A percentile compares a stretch with the other conserved stretches of the same genome.
phyloP scores from a whole-genome alignment of 306 rosid species.

The Cicer cuneatum region DNA sequence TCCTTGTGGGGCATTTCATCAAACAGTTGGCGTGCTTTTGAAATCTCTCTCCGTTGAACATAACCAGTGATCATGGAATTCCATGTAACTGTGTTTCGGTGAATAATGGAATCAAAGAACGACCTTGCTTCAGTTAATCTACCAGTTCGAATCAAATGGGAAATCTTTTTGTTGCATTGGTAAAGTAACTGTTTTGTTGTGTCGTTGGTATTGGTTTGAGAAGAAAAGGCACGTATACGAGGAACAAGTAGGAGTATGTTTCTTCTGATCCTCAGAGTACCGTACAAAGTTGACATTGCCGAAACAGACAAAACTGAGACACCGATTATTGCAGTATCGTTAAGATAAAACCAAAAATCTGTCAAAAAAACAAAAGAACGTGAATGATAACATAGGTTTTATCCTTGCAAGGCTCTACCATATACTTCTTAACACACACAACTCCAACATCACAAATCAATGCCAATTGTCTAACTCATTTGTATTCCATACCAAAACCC shows the following conservation, averaged over 20 bases:
- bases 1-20: conserved; percentile 54
- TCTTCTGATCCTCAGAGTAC: conserved; percentile 20
- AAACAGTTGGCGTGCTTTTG: conserved; percentile 52
- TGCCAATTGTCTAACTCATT: too few species aligned
- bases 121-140: conserved; percentile 49
- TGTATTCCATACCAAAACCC: too few species aligned
- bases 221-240: conserved; percentile 33
- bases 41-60: conserved; percentile 49
- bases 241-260: neutral
- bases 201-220: conserved; percentile 30
- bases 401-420: too few species aligned
- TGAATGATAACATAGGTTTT: too few species aligned
- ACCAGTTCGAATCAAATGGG: conserved; percentile 53
- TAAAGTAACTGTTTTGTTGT: neutral
- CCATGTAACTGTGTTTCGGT: conserved; percentile 49
- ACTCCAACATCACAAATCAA: too few species aligned
- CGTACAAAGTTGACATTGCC: conserved; percentile 30
- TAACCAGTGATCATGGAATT: conserved; percentile 56
- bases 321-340: neutral
- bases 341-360: too few species aligned
- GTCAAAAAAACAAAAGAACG: too few species aligned
- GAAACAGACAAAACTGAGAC: neutral
- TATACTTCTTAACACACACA: too few species aligned
- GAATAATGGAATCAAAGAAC: conserved; percentile 45
- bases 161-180: conserved; percentile 49